Percentiles rank a stretch among this genome's conserved stretches.
These are phyloP conservation scores for Gnomoniopsis sp. DNA, from an alignment of 2,329 filamentous ascomycete species.

Conservation along the genomic window DNA sequence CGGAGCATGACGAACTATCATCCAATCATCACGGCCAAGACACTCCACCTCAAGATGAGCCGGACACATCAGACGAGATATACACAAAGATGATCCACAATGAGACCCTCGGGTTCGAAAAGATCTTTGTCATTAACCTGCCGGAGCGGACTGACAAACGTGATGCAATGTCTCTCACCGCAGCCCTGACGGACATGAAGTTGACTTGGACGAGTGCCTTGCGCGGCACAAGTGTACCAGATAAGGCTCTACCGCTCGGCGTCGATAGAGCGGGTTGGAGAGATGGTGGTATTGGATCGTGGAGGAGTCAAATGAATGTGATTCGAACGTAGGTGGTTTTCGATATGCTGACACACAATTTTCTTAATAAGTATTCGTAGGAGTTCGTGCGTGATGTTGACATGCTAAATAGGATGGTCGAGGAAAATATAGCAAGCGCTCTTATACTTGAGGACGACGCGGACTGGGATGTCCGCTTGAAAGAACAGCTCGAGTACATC, in stretches of 20 bases:
- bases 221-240: constrained; percentile 33
- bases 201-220: constrained; percentile 43
- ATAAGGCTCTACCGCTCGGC: constrained; percentile 39
- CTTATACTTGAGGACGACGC: constrained; percentile 38
- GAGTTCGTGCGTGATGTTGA: not conserved
- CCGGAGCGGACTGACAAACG: constrained; percentile 45
- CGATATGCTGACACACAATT: not conserved
- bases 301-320: constrained; percentile 34
- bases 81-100: constrained; percentile 6
- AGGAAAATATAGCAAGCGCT: constrained; percentile 31
- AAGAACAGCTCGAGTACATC: constrained; percentile 29
- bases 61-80: not conserved
- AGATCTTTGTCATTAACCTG: constrained; percentile 43
- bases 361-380: not conserved
- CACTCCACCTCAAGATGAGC: not conserved
- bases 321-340: constrained; percentile 23
- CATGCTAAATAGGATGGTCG: constrained; percentile 26
- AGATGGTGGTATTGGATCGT: constrained; percentile 30
- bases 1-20: not conserved
- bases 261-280: constrained; percentile 34
- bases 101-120: constrained; percentile 32
- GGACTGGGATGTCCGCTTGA: constrained; percentile 37
- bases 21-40: not conserved
- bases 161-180: constrained; percentile 42
- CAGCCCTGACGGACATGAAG: constrained; percentile 37